phyloP scores from a whole-genome alignment of 768 basidiomycete species.

The Tricholoma bakamatsutake region DNA sequence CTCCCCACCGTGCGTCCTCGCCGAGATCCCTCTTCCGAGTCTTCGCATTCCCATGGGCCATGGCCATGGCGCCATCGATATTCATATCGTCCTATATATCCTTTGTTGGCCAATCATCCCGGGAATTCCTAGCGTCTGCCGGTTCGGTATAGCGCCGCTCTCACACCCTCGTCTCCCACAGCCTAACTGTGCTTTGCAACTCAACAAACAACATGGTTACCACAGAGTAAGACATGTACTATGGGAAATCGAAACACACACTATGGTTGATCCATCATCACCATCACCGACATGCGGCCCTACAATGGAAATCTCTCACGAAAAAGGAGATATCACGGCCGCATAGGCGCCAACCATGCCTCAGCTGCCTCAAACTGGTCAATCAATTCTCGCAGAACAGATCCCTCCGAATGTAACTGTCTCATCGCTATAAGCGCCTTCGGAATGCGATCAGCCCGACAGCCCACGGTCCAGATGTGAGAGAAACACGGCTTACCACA shows the following conservation, averaged over 20 bases:
- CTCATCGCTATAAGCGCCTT: slow-evolving; percentile 86
- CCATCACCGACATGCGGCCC: neutral
- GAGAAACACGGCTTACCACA: slow-evolving; percentile 56
- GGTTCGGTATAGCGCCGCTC: slow-evolving; percentile 7
- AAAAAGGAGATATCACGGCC: slow-evolving; percentile 49
- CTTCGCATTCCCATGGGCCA: neutral
- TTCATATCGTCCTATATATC: slow-evolving; percentile 1
- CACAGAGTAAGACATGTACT: slow-evolving; percentile 8
- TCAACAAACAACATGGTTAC: slow-evolving; percentile 11
- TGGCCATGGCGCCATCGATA: slow-evolving; percentile 5
- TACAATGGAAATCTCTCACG: neutral
- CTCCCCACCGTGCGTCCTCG: neutral
- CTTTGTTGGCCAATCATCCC: slow-evolving; percentile 10
- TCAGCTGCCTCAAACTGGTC: slow-evolving; percentile 97
- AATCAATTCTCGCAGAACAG: slow-evolving; percentile 81
- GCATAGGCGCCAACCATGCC: slow-evolving; percentile 88
- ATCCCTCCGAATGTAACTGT: slow-evolving; percentile 77
- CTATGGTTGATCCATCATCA: neutral
- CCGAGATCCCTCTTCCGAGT: neutral
- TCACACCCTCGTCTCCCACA: slow-evolving; percentile 1
- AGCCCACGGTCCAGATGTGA: slow-evolving; percentile 5
- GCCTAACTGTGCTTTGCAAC: slow-evolving; percentile 4
- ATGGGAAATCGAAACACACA: neutral
- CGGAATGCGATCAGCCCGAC: slow-evolving; percentile 8
- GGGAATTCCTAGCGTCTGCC: neutral